These are phyloP conservation scores for Coemansia sp. DNA, from an alignment of 192 early-diverging fungal genomes.

Conservation along the genomic window DNA sequence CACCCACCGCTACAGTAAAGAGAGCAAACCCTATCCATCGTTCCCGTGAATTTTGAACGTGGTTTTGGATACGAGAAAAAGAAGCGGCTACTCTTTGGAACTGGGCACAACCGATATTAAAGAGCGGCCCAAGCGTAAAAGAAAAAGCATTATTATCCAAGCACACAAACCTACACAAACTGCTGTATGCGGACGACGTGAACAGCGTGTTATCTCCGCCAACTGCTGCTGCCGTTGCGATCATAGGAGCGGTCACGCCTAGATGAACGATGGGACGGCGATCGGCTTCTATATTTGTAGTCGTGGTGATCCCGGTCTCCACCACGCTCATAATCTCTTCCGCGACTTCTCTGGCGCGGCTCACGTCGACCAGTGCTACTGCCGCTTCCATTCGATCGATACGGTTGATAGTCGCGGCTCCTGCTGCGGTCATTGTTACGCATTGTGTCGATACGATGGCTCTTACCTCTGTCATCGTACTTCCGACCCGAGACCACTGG, in stretches of 20 bases:
- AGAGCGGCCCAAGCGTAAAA: neutral
- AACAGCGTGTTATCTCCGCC: neutral
- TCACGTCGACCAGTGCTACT: conserved; percentile 1
- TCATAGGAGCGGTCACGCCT: conserved; percentile 50
- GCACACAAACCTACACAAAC: neutral
- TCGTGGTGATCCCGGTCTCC: conserved; percentile 19
- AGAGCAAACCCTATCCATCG: neutral
- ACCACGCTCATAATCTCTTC: conserved; percentile 12
- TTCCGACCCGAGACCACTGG: conserved; percentile 6
- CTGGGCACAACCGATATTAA: neutral
- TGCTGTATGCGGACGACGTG: neutral
- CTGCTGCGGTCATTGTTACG: conserved; percentile 25
- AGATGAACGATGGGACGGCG: conserved; percentile 32
- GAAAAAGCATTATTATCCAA: neutral
- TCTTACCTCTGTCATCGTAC: conserved; percentile 17
- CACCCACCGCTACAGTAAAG: neutral
- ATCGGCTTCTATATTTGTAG: conserved; percentile 40
- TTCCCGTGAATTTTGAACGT: neutral
- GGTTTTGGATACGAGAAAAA: neutral
- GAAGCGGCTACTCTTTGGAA: neutral
- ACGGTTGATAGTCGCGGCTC: conserved; percentile 15
- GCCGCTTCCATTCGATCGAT: conserved; percentile 16
- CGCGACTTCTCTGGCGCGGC: conserved; percentile 5
- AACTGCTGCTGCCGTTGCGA: conserved; percentile 23
- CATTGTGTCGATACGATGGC: conserved; percentile 2